Evolutionary conservation across 1,284 basidiomycete genomes (phyloP), one percentile per base, ranked within the genome.

Genomic region (Ganoderma multipileum): DNA sequence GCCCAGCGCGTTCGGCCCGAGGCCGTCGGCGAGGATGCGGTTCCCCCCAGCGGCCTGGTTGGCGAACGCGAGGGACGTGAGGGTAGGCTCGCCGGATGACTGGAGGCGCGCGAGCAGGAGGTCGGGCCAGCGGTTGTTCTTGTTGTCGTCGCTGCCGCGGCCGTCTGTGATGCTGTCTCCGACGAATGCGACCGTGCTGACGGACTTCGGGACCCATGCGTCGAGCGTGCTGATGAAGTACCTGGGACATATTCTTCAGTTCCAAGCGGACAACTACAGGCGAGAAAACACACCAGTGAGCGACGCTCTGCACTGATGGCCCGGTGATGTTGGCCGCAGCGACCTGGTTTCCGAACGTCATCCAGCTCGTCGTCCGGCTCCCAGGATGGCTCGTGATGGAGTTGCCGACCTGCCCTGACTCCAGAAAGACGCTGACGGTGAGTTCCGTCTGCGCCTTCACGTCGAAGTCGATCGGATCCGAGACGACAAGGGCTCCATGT

Each of bases 31-130:
- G 62, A 86, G 84, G 61, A 86, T 81, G 60, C 84, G 83, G 74
- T 86, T 87, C 6, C 85, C 86, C 30, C 84, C 84, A 1, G 84
- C 85, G 16, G 83, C 85, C 77, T 86, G 83, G 79, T 86, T 86
- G 54, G 82, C 76, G 58, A 85, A 76, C 14, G 83, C 81, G 65
- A 86, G 83, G 65, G 77, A 76, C 33, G 67, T 64, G 0, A 81
- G 80, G 16, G 71, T 61, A n/a, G 77, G 52, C 64, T 80, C 80
- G 11, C 76, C 16, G 47, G 71, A 69, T 9, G 71, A 71, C 70
- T 84, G 83, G 71, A 84, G 81, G 20, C 81, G 80, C 1, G 78
- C 78, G 23, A 84, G 78, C 39, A 87, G 75, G 33, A 81, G 81
- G 75, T 87, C 85, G 23, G 86, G 84, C 85, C 86, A 86, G 47